Conservation (phyloP, 805 yeast genomes). For the Starmerella tilneyi region DNA sequence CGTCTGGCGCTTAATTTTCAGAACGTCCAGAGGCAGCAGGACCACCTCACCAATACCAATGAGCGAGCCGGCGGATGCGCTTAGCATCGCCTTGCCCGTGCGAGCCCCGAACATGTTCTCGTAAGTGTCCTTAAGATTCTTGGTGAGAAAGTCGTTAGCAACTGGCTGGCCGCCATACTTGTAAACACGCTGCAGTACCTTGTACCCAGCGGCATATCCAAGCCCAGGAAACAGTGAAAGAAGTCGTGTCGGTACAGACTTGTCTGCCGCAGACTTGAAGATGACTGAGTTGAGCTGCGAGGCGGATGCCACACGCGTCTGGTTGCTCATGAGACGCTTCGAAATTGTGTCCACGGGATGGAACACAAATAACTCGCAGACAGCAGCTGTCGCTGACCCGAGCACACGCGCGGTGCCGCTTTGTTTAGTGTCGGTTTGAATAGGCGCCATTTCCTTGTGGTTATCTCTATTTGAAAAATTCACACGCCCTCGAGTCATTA, state of each 20-base stretch:
- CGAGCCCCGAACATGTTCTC: slow-evolving; percentile 78
- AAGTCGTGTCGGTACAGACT: slow-evolving; percentile 59
- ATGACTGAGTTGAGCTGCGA: slow-evolving; percentile 73
- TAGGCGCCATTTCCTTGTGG: slow-evolving; percentile 24
- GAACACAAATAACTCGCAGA: slow-evolving; percentile 90
- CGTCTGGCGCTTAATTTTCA: slow-evolving; percentile 97
- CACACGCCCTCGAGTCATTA: too few species aligned
- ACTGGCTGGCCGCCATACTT: slow-evolving; percentile 99
- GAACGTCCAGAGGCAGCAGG: slow-evolving; percentile 85
- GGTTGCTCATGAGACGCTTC: slow-evolving; percentile 84
- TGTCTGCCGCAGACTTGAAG: slow-evolving; percentile 68
- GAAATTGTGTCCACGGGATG: slow-evolving; percentile 97
- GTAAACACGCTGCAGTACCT: slow-evolving; percentile 91
- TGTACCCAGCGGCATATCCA: slow-evolving; percentile 96
- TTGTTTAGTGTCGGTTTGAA: slow-evolving; percentile 54
- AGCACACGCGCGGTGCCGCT: slow-evolving; percentile 81
- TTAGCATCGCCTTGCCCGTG: slow-evolving; percentile 92
- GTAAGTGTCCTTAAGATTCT: slow-evolving; percentile 58
- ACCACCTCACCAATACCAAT: slow-evolving; percentile 96
- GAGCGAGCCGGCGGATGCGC: slow-evolving; percentile 94
- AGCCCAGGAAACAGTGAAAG: slow-evolving; percentile 91
- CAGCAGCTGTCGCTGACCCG: slow-evolving; percentile 98
- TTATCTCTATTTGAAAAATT: slow-evolving; percentile 2
- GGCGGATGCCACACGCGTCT: slow-evolving; percentile 57
- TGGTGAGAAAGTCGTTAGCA: slow-evolving; percentile 82